Conservation (phyloP, 2,329 filamentous ascomycete species). For the Blastomyces percursus region DNA sequence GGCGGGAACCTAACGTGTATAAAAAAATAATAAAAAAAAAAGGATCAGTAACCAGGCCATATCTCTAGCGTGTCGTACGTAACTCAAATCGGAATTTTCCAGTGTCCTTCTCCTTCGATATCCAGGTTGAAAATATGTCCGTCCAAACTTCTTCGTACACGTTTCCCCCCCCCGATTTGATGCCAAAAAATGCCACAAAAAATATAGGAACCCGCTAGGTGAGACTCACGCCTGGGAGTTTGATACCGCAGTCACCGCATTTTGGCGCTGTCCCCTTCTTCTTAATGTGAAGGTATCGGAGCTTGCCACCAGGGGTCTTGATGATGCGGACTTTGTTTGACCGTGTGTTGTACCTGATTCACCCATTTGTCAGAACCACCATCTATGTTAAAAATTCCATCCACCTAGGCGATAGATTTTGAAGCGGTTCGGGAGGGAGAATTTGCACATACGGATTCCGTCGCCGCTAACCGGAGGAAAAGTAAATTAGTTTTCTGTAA, state of each 20-base stretch:
- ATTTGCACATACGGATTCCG: constrained; percentile 60
- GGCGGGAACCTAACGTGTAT: constrained; percentile 60
- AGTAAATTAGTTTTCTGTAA: constrained; percentile 21
- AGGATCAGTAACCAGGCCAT: not conserved
- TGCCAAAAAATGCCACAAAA: not conserved
- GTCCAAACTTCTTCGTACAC: not conserved
- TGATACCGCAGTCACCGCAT: constrained; percentile 97
- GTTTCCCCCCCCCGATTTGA: not conserved
- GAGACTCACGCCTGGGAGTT: constrained; percentile 89
- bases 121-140: not conserved
- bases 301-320: constrained; percentile 93
- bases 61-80: not conserved
- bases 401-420: not conserved
- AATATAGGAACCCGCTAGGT: constrained; percentile 14
- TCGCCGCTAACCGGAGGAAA: constrained; percentile 49
- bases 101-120: not conserved
- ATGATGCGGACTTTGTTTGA: constrained; percentile 94
- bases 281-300: constrained; percentile 98
- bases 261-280: constrained; percentile 97
- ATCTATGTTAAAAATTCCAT: not conserved
- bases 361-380: constrained; percentile 4
- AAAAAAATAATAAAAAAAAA: not conserved
- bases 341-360: constrained; percentile 82
- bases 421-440: constrained; percentile 8
- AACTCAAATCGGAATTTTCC: not conserved